Percentiles rank a stretch among this genome's conserved stretches.
Conservation (phyloP, 306 rosid genomes). For the Delonix regia region DNA sequence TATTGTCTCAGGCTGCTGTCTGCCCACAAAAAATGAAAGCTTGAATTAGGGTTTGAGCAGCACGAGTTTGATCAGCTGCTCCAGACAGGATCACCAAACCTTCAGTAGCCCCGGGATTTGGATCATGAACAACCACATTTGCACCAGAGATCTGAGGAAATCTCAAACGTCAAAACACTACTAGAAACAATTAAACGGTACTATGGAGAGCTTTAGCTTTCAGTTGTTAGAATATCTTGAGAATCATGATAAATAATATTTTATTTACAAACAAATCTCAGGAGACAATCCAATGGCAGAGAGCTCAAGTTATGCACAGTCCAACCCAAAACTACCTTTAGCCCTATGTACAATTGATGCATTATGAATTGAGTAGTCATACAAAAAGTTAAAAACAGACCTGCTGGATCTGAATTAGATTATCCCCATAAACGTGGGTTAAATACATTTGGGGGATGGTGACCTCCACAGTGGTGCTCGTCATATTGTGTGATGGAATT, state of each 20-base stretch:
- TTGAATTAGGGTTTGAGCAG: slow-evolving; percentile 84
- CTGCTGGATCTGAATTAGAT: slow-evolving; percentile 73
- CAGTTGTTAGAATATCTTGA: not conserved
- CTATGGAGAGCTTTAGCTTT: not conserved
- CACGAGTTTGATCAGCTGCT: slow-evolving; percentile 58
- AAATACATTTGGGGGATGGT: slow-evolving; percentile 65
- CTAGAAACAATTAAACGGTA: not conserved
- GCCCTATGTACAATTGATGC: not conserved
- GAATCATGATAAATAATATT: not conserved
- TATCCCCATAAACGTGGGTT: slow-evolving; percentile 69
- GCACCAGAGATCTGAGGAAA: slow-evolving; percentile 74
- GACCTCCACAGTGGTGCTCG: slow-evolving; percentile 57
- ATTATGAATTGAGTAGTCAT: slow-evolving; percentile 2
- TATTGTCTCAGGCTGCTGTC: slow-evolving; percentile 45
- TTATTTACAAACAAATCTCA: too few relatives aligned
- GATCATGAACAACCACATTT: slow-evolving; percentile 62
- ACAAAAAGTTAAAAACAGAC: slow-evolving; percentile 42
- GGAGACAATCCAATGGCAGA: not conserved
- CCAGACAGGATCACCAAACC: slow-evolving; percentile 63
- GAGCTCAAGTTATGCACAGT: not conserved
- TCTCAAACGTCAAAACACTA: slow-evolving; percentile 17
- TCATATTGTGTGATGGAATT: slow-evolving; percentile 50
- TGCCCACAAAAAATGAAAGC: slow-evolving; percentile 80
- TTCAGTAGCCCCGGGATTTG: slow-evolving; percentile 64
- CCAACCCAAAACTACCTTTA: not conserved